phyloP scores from a whole-genome alignment of 371 early-diverging fungal species.

The Mortierella sp. region DNA sequence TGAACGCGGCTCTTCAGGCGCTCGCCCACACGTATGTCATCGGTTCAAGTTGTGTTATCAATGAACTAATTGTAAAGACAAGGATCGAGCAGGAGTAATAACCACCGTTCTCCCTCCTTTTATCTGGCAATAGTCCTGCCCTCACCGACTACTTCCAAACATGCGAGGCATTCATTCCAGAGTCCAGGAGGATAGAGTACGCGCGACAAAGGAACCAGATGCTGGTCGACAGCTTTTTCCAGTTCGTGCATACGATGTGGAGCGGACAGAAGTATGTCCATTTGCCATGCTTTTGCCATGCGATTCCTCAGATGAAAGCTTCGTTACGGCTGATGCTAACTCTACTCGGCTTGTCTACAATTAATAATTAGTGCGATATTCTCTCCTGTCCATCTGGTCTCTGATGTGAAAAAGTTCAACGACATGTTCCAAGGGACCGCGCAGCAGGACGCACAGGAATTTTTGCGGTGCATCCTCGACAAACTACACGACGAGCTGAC shows the following conservation, averaged over 20 bases:
- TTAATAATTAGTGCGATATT: constrained; percentile 43
- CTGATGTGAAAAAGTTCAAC: constrained; percentile 56
- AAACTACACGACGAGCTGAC: constrained; percentile 62
- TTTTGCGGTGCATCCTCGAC: constrained; percentile 62
- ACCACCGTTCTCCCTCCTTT: not conserved
- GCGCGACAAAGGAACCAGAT: constrained; percentile 49
- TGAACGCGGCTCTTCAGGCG: constrained; percentile 70
- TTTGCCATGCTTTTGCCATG: not conserved
- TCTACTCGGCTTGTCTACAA: not conserved
- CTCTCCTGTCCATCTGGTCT: constrained; percentile 50
- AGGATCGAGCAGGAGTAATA: not conserved
- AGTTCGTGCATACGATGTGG: constrained; percentile 60
- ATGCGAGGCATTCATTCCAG: constrained; percentile 60
- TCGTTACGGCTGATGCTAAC: not conserved
- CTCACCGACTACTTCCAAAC: constrained; percentile 52
- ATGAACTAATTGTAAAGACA: too few species aligned
- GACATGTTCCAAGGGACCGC: constrained; percentile 60
- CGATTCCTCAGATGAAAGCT: not conserved
- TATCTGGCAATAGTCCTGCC: constrained; percentile 32
- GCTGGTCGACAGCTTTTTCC: constrained; percentile 50
- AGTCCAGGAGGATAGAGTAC: constrained; percentile 34
- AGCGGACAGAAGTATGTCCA: constrained; percentile 55
- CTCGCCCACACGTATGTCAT: constrained; percentile 58
- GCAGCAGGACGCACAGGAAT: constrained; percentile 67
- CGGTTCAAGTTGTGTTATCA: too few species aligned